Evolutionary conservation across 495 filamentous ascomycete species (phyloP), one percentile per base, ranked within the genome.

Genomic region (Tuber aestivum): DNA sequence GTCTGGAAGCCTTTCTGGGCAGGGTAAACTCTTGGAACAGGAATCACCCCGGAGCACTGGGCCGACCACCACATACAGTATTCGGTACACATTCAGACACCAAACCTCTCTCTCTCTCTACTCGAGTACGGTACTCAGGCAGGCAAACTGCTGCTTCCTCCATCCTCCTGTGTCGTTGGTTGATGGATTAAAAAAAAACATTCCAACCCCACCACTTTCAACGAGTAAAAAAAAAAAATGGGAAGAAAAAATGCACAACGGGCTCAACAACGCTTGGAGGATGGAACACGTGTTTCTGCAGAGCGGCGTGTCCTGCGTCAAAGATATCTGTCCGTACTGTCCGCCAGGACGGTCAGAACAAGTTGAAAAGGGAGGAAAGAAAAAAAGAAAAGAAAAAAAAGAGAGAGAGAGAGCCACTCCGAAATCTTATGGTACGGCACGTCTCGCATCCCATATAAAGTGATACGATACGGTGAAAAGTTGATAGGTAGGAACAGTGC

Each of bases 221-320:
- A 56, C 21, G 3, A 50, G 21, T 23, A 23, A 50, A 50, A n/a
- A n/a, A 32, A 61, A 61, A 32, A n/a, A 56, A 56, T 71, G n/a
- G n/a, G 50, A 61, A 78, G 72, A 77, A 73, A 79, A 79, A 79
- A 79, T 73, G 76, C 78, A 79, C 45, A 75, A 61, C 56, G 61
- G 70, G 35, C 44, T 71, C 10, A 75, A 79, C 76, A 79, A 35
- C 76, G 32, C 78, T 79, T 79, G 65, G 77, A 76, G 70, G 44
- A 79, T 35, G 56, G 78, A 79, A 79, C 78, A 79, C 78, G 78
- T 79, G 78, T 79, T 79, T 79, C 73, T 79, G 78, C 78, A 79
- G 74, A 68, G 75, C 78, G 77, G 78, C 78, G 73, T 78, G 74
- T 78, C 77, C 71, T 76, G 70, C 76, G 76, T 71, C 75, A 35